These are phyloP conservation scores for Phytophthora syringae DNA, from an alignment of 352 stramenopile genomes.

Conservation along the genomic window DNA sequence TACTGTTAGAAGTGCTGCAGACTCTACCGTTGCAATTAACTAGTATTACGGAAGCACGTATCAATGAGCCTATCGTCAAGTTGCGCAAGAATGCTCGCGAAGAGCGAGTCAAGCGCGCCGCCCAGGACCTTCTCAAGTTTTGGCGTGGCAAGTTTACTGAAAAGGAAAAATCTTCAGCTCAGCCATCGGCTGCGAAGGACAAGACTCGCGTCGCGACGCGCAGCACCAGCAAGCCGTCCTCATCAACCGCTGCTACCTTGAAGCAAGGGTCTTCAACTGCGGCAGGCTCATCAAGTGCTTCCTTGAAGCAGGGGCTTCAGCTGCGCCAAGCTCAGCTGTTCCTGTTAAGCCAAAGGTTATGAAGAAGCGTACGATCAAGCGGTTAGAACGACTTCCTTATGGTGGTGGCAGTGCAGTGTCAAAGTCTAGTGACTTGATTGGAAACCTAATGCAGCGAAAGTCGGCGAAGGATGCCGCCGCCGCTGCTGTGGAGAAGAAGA, in stretches of 20 bases:
- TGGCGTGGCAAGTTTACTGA: slow-evolving; percentile 88
- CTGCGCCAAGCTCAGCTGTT: slow-evolving; percentile 19
- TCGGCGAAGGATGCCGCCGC: slow-evolving; percentile 70
- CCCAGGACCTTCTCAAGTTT: slow-evolving; percentile 87
- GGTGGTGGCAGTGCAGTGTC: slow-evolving; percentile 59
- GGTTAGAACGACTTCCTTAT: slow-evolving; percentile 74
- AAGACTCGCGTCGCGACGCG: slow-evolving; percentile 13
- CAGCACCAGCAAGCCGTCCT: slow-evolving; percentile 19
- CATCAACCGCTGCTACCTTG: slow-evolving; percentile 19
- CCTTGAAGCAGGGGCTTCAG: too few relatives aligned
- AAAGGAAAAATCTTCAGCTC: slow-evolving; percentile 63
- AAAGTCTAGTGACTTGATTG: slow-evolving; percentile 84
- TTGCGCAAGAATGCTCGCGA: slow-evolving; percentile 80
- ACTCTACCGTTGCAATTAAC: slow-evolving; percentile 81
- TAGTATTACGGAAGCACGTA: slow-evolving; percentile 88
- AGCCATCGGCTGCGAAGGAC: slow-evolving; percentile 28
- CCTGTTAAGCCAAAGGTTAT: slow-evolving; percentile 48
- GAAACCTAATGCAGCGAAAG: slow-evolving; percentile 85
- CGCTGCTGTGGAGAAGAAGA: slow-evolving; percentile 45
- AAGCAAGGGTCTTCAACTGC: slow-evolving; percentile 27
- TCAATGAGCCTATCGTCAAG: slow-evolving; percentile 91
- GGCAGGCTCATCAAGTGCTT: slow-evolving; percentile 15
- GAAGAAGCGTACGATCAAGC: slow-evolving; percentile 81
- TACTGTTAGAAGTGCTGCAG: slow-evolving; percentile 85
- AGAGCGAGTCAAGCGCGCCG: slow-evolving; percentile 79